A percentile compares a stretch with the other conserved stretches of the same genome.
These are phyloP conservation scores for Pseudocercospora eumusae DNA, from an alignment of 2,329 filamentous ascomycete genomes.

Conservation along the genomic window DNA sequence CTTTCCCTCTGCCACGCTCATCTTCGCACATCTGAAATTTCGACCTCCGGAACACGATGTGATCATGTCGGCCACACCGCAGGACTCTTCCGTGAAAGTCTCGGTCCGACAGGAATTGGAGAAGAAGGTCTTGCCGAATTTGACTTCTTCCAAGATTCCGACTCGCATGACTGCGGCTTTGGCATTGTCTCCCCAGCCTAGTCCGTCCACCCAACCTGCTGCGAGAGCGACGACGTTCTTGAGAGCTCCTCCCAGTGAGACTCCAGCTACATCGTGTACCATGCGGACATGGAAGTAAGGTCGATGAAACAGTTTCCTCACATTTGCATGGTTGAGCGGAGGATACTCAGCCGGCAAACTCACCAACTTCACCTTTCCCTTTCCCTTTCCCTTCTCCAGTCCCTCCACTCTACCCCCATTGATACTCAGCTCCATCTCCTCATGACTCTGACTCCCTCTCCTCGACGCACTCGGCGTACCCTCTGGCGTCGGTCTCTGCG, in stretches of 20 bases:
- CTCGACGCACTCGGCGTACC: constrained; percentile 44
- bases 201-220: constrained; percentile 90
- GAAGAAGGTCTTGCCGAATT: constrained; percentile 94
- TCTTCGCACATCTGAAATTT: constrained; percentile 91
- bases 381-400: constrained; percentile 61
- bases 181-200: constrained; percentile 97
- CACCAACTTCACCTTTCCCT: constrained; percentile 12
- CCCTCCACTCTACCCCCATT: constrained; percentile 26
- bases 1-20: constrained; percentile 76
- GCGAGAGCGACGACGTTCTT: constrained; percentile 97
- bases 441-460: constrained; percentile 29
- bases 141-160: constrained; percentile 92
- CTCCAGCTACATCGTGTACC: constrained; percentile 92
- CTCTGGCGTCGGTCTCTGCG: constrained; percentile 67
- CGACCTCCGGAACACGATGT: constrained; percentile 89
- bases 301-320: constrained; percentile 86
- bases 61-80: constrained; percentile 92
- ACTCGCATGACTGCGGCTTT: constrained; percentile 99
- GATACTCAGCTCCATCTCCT: constrained; percentile 29
- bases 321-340: constrained; percentile 78
- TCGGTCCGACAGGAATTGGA: constrained; percentile 73
- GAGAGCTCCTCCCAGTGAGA: constrained; percentile 88
- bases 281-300: constrained; percentile 97
- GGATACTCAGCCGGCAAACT: constrained; percentile 81
- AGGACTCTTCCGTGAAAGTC: constrained; percentile 96